phyloP scores from a whole-genome alignment of 192 early-diverging fungal genomes.

The Umbelopsis ramanniana region DNA sequence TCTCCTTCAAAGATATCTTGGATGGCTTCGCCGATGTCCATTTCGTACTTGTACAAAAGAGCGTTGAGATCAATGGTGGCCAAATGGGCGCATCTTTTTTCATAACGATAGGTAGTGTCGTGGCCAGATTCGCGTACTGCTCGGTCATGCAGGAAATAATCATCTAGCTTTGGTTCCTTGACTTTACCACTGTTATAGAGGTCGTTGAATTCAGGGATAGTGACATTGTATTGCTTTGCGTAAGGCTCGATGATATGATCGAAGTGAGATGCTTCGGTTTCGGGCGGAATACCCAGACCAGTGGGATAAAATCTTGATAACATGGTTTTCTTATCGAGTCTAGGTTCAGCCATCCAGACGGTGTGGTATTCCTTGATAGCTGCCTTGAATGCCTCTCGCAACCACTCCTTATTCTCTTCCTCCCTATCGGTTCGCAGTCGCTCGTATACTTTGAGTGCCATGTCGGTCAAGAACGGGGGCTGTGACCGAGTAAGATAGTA shows the following conservation, averaged over 20 bases:
- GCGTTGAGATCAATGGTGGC: slow-evolving; percentile 94
- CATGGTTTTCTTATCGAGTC: slow-evolving; percentile 75
- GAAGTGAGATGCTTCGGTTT: slow-evolving; percentile 94
- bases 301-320: slow-evolving; percentile 86
- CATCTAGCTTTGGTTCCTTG: slow-evolving; percentile 84
- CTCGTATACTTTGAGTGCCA: slow-evolving; percentile 84
- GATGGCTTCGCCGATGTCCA: slow-evolving; percentile 83
- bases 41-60: slow-evolving; percentile 95
- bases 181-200: slow-evolving; percentile 73
- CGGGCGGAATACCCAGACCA: slow-evolving; percentile 95
- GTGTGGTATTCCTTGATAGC: slow-evolving; percentile 91
- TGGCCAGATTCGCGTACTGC: slow-evolving; percentile 97
- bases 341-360: slow-evolving; percentile 86
- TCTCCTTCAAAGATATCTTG: slow-evolving; percentile 59
- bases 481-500: slow-evolving; percentile 98
- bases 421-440: slow-evolving; percentile 54
- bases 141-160: slow-evolving; percentile 96
- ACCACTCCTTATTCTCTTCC: slow-evolving; percentile 71
- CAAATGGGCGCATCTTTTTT: slow-evolving; percentile 87
- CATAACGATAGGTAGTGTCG: slow-evolving; percentile 95
- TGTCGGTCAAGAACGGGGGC: slow-evolving; percentile 98
- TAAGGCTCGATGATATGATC: slow-evolving; percentile 85
- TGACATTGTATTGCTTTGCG: slow-evolving; percentile 66
- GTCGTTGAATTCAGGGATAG: slow-evolving; percentile 72
- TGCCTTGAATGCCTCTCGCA: slow-evolving; percentile 67